Conservation (phyloP, 139 green algal genomes). For the Closterium sp. region DNA sequence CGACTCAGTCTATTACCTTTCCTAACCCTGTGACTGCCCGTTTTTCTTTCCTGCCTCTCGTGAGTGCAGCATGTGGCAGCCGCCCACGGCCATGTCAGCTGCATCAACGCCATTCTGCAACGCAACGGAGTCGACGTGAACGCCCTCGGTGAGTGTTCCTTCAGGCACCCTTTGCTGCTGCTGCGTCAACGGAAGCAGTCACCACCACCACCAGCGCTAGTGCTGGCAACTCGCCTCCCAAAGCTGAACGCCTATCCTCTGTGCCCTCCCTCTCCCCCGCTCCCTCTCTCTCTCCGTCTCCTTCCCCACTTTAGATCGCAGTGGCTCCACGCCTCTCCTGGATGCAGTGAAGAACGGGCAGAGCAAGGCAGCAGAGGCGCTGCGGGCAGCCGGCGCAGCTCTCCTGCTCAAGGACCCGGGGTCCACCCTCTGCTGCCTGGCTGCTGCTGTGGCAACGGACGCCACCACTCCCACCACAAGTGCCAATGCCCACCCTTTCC, state of each 20-base stretch:
- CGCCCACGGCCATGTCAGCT: neutral
- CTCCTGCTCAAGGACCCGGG: neutral
- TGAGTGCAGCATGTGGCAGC: neutral
- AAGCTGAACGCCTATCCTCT: neutral
- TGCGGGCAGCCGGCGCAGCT: neutral
- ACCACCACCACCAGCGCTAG: too few relatives aligned
- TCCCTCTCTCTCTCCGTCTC: neutral
- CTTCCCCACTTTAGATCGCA: neutral
- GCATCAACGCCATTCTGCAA: neutral
- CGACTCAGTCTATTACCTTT: too few relatives aligned
- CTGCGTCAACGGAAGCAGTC: too few relatives aligned
- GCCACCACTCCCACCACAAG: too few relatives aligned
- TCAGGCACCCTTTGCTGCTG: too few relatives aligned
- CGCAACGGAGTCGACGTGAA: neutral
- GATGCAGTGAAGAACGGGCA: neutral
- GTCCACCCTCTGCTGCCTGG: neutral
- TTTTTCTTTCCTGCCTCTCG: neutral
- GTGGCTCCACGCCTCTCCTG: neutral
- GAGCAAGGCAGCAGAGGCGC: neutral
- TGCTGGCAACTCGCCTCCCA: too few relatives aligned
- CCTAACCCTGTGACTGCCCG: neutral
- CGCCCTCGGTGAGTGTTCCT: neutral
- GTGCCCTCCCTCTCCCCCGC: neutral
- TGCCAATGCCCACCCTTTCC: neutral
- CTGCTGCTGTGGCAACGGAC: neutral